Conservation (phyloP, 495 filamentous ascomycete species). For the Penicillium manginii region DNA sequence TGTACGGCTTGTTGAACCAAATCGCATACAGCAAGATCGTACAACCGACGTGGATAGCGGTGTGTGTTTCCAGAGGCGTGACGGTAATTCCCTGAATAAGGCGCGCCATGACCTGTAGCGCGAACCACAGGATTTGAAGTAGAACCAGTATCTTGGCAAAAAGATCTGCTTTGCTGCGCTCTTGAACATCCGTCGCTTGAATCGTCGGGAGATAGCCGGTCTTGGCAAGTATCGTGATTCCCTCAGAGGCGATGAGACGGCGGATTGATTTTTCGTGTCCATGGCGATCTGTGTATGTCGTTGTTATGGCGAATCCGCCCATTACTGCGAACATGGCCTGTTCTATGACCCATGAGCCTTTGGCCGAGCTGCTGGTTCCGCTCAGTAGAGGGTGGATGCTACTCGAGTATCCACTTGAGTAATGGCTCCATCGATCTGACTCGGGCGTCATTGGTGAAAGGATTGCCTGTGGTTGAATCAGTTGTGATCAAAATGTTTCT, state of each 20-base stretch:
- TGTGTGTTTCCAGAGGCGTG: conserved; percentile 3
- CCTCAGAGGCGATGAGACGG: not conserved
- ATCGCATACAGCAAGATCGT: not conserved
- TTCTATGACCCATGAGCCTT: not conserved
- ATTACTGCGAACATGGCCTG: conserved; percentile 1
- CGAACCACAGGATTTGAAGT: not conserved
- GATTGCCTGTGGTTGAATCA: not conserved
- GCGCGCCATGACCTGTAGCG: conserved; percentile 1
- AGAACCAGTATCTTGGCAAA: not conserved
- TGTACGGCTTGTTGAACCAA: not conserved
- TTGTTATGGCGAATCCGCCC: conserved; percentile 4
- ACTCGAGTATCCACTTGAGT: not conserved
- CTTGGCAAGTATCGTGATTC: not conserved
- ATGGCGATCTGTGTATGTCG: not conserved
- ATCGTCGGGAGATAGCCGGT: not conserved
- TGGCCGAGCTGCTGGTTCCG: not conserved
- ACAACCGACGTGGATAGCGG: not conserved
- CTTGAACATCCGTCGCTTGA: not conserved
- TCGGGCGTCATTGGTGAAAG: not conserved
- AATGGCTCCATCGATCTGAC: not conserved
- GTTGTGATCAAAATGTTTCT: not conserved
- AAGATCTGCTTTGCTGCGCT: not conserved
- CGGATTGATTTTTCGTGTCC: not conserved
- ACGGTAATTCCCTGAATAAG: not conserved
- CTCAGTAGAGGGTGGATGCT: not conserved